Evolutionary conservation across 805 yeast genomes (phyloP).

Genomic region (Metschnikowia cerradonensis): DNA sequence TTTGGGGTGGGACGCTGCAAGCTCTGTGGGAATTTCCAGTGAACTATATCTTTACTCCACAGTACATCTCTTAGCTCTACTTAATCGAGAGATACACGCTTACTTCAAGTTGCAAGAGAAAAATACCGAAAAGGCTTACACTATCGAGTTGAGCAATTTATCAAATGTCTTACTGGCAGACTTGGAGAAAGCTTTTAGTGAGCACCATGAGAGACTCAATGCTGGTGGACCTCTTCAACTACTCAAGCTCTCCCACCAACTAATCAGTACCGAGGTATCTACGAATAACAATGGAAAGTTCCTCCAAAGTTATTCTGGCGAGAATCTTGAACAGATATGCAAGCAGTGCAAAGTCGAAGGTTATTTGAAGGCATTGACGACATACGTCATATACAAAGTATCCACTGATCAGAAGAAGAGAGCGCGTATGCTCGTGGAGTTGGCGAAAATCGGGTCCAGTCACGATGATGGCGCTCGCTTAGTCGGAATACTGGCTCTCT

Average conservation of each 20-base stretch:
- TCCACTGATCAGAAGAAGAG: constrained; percentile 7
- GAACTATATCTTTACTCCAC: constrained; percentile 30
- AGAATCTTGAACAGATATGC: not conserved
- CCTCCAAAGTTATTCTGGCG: not conserved
- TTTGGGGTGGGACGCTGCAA: constrained; percentile 22
- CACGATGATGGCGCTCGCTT: constrained; percentile 3
- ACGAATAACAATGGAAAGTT: not conserved
- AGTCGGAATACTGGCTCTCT: constrained; percentile 5
- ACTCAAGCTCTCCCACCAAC: not conserved
- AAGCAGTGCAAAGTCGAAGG: not conserved
- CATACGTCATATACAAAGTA: constrained; percentile 5
- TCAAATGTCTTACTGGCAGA: not conserved
- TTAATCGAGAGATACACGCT: not conserved
- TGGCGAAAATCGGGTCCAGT: not conserved
- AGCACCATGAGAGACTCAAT: not conserved
- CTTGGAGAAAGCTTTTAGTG: not conserved
- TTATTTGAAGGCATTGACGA: constrained; percentile 4
- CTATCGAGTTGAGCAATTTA: not conserved
- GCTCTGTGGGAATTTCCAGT: constrained; percentile 18
- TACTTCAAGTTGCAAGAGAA: not conserved
- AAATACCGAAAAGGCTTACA: not conserved
- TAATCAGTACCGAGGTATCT: not conserved
- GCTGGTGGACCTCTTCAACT: not conserved
- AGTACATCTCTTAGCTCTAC: constrained; percentile 25
- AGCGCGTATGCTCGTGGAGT: not conserved